Evolutionary conservation across 805 yeast genomes (phyloP).

Genomic region (Starmerella etchellsii): DNA sequence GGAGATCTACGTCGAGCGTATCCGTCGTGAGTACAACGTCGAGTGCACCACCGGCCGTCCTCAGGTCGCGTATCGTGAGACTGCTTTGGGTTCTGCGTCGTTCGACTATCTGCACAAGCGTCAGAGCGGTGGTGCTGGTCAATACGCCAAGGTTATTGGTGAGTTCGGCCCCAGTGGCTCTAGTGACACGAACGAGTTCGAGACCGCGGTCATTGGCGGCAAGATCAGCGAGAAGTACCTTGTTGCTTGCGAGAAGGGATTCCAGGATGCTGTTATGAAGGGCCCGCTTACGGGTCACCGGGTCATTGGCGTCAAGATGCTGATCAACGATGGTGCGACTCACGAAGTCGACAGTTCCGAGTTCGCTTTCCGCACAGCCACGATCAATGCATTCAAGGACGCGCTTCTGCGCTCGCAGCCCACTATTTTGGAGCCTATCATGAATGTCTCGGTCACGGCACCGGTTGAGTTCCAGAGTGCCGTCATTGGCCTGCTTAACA

Average conservation of each 20-base stretch:
- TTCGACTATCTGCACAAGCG: constrained; percentile 95
- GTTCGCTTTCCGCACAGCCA: constrained; percentile 86
- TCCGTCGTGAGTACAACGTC: constrained; percentile 92
- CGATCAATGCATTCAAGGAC: constrained; percentile 80
- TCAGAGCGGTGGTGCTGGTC: constrained; percentile 99
- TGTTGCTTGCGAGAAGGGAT: constrained; percentile 89
- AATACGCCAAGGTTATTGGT: constrained; percentile 93
- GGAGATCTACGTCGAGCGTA: constrained; percentile 96
- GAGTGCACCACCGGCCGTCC: constrained; percentile 95
- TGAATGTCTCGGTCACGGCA: constrained; percentile 85
- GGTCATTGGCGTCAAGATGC: constrained; percentile 86
- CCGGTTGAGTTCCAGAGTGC: constrained; percentile 94
- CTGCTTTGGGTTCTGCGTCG: constrained; percentile 55
- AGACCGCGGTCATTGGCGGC: constrained; percentile 89
- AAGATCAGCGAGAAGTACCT: constrained; percentile 90
- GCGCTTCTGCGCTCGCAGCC: constrained; percentile 79
- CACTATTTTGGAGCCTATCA: constrained; percentile 87
- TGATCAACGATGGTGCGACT: constrained; percentile 90
- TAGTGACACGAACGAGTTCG: constrained; percentile 44
- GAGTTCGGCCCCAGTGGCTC: constrained; percentile 45
- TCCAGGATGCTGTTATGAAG: constrained; percentile 85
- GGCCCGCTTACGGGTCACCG: constrained; percentile 94
- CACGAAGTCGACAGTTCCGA: constrained; percentile 97
- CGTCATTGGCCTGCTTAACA: constrained; percentile 82
- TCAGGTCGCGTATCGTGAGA: constrained; percentile 95